Conservation (phyloP, 108 stramenopile genomes). For the Cyclostephanos tholiformis region DNA sequence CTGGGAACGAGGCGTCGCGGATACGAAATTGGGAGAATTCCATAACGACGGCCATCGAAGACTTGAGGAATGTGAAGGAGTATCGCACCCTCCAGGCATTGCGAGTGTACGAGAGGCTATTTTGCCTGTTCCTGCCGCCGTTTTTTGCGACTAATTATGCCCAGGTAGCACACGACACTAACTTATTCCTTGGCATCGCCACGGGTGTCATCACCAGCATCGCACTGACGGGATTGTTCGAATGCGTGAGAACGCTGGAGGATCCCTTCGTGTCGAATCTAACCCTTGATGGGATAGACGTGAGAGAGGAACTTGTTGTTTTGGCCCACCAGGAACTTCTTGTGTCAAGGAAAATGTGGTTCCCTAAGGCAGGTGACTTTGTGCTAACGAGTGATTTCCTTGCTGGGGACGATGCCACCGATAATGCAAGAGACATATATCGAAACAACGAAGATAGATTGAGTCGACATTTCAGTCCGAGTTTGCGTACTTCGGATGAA, state of each 20-base stretch:
- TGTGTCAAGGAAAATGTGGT: constrained; percentile 37
- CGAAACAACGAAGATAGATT: neutral
- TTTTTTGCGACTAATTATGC: constrained; percentile 66
- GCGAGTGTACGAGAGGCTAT: constrained; percentile 58
- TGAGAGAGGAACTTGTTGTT: constrained; percentile 50
- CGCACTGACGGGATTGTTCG: constrained; percentile 45
- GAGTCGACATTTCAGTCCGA: neutral
- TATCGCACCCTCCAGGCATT: constrained; percentile 71
- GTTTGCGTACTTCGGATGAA: too few relatives aligned
- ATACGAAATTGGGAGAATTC: constrained; percentile 65
- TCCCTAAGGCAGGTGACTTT: constrained; percentile 46
- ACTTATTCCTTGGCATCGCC: constrained; percentile 57
- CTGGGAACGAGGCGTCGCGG: constrained; percentile 48
- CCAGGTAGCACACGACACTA: constrained; percentile 67
- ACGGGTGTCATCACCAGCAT: constrained; percentile 66
- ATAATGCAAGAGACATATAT: neutral
- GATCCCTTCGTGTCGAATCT: constrained; percentile 54
- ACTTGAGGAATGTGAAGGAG: constrained; percentile 57
- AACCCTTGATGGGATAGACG: constrained; percentile 70
- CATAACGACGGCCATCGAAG: constrained; percentile 46
- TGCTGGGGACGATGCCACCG: neutral
- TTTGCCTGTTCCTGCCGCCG: constrained; percentile 58
- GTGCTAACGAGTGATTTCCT: constrained; percentile 21
- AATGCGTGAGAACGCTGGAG: constrained; percentile 44
- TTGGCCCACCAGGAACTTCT: constrained; percentile 52